A percentile compares a stretch with the other conserved stretches of the same genome.
phyloP scores from a whole-genome alignment of 1,284 basidiomycete species.

The Tilletia horrida region DNA sequence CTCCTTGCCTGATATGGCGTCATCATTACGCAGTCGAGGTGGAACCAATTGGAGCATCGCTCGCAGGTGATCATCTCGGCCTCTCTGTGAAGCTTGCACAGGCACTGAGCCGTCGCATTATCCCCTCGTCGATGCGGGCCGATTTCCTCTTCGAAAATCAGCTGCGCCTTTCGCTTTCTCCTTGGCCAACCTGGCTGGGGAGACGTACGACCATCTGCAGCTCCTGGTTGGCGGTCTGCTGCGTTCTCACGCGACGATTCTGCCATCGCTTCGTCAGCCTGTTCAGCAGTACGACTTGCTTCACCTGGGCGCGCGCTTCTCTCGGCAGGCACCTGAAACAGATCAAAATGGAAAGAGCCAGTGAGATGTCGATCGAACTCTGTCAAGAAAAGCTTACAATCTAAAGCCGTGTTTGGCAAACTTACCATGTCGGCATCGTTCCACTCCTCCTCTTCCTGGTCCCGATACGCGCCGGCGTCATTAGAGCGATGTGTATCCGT shows the following conservation, averaged over 20 bases:
- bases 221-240: too few species aligned
- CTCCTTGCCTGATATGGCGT: conserved; percentile 36
- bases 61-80: conserved; percentile 53
- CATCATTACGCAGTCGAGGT: conserved; percentile 48
- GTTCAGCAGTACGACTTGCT: too few species aligned
- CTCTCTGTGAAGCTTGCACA: conserved; percentile 46
- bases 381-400: too few species aligned
- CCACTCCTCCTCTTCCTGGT: conserved; percentile 4
- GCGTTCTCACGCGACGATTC: too few species aligned
- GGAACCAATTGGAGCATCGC: conserved; percentile 53
- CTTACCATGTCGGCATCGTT: too few species aligned
- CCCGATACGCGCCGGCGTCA: background rate
- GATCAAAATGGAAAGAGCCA: too few species aligned
- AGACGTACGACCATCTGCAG: background rate
- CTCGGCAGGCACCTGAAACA: too few species aligned
- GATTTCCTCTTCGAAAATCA: conserved; percentile 51
- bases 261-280: too few species aligned
- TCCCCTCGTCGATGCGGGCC: conserved; percentile 32
- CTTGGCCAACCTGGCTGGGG: conserved; percentile 12
- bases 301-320: too few species aligned
- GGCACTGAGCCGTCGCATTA: conserved; percentile 45
- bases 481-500: conserved; percentile 9
- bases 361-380: too few species aligned
- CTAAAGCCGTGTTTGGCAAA: too few species aligned
- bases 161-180: conserved; percentile 49